Evolutionary conservation across 192 early-diverging fungal species (phyloP), one percentile per base, ranked within the genome.

Genomic region (Powellomyces hirtus): DNA sequence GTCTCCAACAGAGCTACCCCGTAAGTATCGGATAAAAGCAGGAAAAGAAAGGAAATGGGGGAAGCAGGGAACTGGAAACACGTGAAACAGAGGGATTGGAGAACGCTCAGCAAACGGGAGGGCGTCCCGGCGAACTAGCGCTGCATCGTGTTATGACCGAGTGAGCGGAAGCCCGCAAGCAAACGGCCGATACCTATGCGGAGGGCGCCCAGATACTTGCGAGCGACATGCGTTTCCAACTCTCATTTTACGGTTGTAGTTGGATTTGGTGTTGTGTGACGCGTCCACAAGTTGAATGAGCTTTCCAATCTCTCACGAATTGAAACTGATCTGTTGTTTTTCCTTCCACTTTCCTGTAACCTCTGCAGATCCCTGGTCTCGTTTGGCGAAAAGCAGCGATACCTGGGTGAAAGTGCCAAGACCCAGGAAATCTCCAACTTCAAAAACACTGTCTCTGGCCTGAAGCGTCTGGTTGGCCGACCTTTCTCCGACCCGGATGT

Each of bases 1-100:
- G 93, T 94, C 42, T 95, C 94, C 38, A 96, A 97, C 86, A 85
- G 96, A 64, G 89, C 92, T 38, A 98, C 96, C 18, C 96, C 91
- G 84, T 92, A 87, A 80, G 91, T 88, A 16, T 50, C 59, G 33
- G 4, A 44, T 22, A 33, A 10, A 42, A 42, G 8, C 10, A 18
- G 40, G 40, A 8, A 42, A 8, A 42, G 40, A 42, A 18, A 42
- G 8, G 40, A 18, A 18, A 42, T 42, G 40, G 40, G 40, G 40
- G 18, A 42, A 42, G 8, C 40, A 42, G 8, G 40, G 40, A n/a
- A n/a, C n/a, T n/a, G n/a, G n/a, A n/a, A n/a, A n/a, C n/a, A n/a
- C n/a, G n/a, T n/a, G n/a, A n/a, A n/a, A n/a, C n/a, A n/a, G n/a
- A n/a, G n/a, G n/a, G n/a, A n/a, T n/a, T n/a, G n/a, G n/a, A n/a